Evolutionary conservation across 768 basidiomycete genomes (phyloP).

Genomic region (Serendipita sp.): DNA sequence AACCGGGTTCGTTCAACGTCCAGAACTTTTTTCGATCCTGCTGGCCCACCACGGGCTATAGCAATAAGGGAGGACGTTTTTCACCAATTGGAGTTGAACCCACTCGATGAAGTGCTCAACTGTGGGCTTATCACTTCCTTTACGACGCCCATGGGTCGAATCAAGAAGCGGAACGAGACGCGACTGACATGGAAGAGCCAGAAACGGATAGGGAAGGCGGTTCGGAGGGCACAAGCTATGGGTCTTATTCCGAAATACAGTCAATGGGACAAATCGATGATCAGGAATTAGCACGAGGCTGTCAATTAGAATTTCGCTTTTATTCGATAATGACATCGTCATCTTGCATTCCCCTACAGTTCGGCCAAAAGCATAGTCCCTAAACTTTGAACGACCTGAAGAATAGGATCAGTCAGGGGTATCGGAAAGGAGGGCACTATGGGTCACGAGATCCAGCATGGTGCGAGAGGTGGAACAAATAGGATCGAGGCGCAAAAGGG

Average conservation of each 20-base stretch:
- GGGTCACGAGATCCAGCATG: neutral
- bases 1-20: neutral
- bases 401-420: neutral
- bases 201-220: constrained; percentile 62
- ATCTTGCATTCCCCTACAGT: constrained; percentile 28
- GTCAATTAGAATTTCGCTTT: neutral
- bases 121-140: constrained; percentile 37
- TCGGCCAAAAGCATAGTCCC: constrained; percentile 92
- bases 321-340: neutral
- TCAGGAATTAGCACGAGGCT: neutral
- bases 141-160: constrained; percentile 66
- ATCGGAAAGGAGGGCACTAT: no score
- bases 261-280: neutral
- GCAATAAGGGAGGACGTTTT: constrained; percentile 39
- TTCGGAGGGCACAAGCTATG: constrained; percentile 82
- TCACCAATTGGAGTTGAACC: constrained; percentile 54
- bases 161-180: constrained; percentile 50
- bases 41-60: neutral
- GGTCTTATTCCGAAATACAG: constrained; percentile 46
- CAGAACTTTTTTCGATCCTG: neutral
- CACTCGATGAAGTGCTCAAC: constrained; percentile 51
- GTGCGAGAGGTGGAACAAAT: neutral
- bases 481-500: neutral
- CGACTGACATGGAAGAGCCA: constrained; percentile 65
- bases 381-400: constrained; percentile 67